Conservation (phyloP, 1,284 basidiomycete genomes). For the Hypsizygus ulmarius region DNA sequence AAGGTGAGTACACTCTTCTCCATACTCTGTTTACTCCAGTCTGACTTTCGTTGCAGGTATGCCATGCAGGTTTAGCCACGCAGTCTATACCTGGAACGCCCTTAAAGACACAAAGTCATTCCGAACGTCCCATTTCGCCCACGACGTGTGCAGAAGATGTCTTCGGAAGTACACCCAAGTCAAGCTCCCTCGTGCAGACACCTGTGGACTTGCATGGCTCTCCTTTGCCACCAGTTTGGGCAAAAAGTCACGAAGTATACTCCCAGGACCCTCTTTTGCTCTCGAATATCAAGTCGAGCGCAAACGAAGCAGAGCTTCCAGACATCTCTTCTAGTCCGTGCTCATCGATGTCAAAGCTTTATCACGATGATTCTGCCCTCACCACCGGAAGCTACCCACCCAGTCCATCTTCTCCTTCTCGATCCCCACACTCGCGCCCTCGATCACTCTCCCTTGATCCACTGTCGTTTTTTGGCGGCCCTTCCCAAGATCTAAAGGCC, state of each 20-base stretch:
- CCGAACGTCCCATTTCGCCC: constrained; percentile 3
- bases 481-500: constrained; percentile 1
- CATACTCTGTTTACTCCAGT: not conserved
- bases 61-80: constrained; percentile 11
- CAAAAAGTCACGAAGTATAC: not conserved
- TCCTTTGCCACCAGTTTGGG: not conserved
- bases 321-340: not conserved
- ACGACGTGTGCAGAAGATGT: not conserved
- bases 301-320: not conserved
- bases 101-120: not conserved
- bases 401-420: constrained; percentile 6
- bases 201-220: not conserved
- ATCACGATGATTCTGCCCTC: constrained; percentile 5
- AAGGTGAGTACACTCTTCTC: constrained; percentile 24
- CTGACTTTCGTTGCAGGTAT: constrained; percentile 4
- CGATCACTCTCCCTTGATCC: constrained; percentile 19
- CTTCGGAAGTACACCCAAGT: constrained; percentile 10
- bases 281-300: not conserved
- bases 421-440: not conserved
- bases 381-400: not conserved
- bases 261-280: constrained; percentile 25
- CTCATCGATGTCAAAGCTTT: not conserved
- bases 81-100: constrained; percentile 2
- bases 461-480: constrained; percentile 11
- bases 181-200: constrained; percentile 8